These are phyloP conservation scores for Didymella sp. DNA, from an alignment of 2,329 filamentous ascomycete species.

Conservation along the genomic window DNA sequence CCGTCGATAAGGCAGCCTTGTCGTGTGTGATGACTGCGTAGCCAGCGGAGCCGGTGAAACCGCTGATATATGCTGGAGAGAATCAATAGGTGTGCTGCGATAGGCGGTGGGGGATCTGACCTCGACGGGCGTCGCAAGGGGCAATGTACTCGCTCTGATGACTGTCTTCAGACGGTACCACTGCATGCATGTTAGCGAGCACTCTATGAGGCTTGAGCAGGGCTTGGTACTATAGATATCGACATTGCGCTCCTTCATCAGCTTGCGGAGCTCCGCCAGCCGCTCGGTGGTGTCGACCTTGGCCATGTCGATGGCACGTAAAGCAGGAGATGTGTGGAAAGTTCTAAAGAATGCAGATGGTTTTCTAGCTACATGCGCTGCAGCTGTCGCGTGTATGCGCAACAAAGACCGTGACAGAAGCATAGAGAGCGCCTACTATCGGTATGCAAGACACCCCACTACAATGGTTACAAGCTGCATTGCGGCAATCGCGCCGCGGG, in stretches of 20 bases:
- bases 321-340: conserved; percentile 42
- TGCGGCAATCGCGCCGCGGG: conserved; percentile 10
- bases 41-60: conserved; percentile 93
- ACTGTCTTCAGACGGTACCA: conserved; percentile 95
- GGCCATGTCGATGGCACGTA: conserved; percentile 67
- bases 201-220: conserved; percentile 28
- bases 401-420: conserved; percentile 38
- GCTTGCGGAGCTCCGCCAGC: conserved; percentile 75
- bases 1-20: conserved; percentile 89
- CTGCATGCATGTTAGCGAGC: conserved; percentile 60
- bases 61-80: conserved; percentile 77
- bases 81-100: conserved; percentile 38
- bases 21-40: conserved; percentile 87
- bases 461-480: conserved; percentile 23
- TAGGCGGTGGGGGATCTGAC: conserved; percentile 48
- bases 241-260: conserved; percentile 87
- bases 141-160: conserved; percentile 99
- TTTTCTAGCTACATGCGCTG: conserved; percentile 37
- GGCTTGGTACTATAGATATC: conserved; percentile 81
- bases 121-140: conserved; percentile 87
- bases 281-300: conserved; percentile 79
- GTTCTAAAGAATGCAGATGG: conserved; percentile 26
- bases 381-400: conserved; percentile 39
- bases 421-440: conserved; percentile 39
- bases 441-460: conserved; percentile 34